Percentiles rank a stretch among this genome's conserved stretches.
phyloP scores from a whole-genome alignment of 441 rosid species.

The Lepidium campestre region DNA sequence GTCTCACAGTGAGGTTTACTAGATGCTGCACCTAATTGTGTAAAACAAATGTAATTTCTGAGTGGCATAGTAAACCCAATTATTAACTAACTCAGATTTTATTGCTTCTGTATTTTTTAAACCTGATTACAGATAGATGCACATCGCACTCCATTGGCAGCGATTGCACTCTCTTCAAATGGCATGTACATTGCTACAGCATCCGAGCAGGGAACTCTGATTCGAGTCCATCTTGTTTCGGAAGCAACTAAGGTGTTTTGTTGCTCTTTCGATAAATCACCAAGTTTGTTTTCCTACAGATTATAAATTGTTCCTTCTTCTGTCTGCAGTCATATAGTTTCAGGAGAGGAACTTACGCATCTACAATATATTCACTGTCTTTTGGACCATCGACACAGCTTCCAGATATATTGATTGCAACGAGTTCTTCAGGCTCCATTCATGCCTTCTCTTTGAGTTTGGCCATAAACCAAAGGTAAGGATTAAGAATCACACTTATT shows the following conservation, averaged over 20 bases:
- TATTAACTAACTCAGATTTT: background rate
- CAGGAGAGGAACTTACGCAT: slow-evolving; percentile 78
- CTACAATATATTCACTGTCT: slow-evolving; percentile 81
- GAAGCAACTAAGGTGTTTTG: slow-evolving; percentile 78
- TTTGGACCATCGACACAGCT: slow-evolving; percentile 66
- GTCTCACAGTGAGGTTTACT: slow-evolving; percentile 75
- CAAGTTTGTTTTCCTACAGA: background rate
- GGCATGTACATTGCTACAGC: slow-evolving; percentile 87
- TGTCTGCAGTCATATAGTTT: slow-evolving; percentile 66
- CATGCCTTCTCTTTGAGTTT: slow-evolving; percentile 66
- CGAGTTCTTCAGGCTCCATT: slow-evolving; percentile 80
- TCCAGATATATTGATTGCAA: slow-evolving; percentile 75
- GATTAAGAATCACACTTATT: background rate
- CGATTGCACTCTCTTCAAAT: slow-evolving; percentile 63
- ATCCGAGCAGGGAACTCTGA: slow-evolving; percentile 83
- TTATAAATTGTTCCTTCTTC: slow-evolving; percentile 16
- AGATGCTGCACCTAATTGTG: background rate
- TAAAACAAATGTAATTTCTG: background rate
- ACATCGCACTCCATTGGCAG: slow-evolving; percentile 78
- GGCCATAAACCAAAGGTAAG: slow-evolving; percentile 70
- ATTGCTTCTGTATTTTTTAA: background rate
- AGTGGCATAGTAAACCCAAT: background rate
- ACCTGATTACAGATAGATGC: slow-evolving; percentile 69
- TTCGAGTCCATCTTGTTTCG: slow-evolving; percentile 73
- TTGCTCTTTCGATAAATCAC: background rate